A percentile compares a stretch with the other conserved stretches of the same genome.
Conservation (phyloP, 31 red algal genomes). For the Porphyra umbilicalis region DNA sequence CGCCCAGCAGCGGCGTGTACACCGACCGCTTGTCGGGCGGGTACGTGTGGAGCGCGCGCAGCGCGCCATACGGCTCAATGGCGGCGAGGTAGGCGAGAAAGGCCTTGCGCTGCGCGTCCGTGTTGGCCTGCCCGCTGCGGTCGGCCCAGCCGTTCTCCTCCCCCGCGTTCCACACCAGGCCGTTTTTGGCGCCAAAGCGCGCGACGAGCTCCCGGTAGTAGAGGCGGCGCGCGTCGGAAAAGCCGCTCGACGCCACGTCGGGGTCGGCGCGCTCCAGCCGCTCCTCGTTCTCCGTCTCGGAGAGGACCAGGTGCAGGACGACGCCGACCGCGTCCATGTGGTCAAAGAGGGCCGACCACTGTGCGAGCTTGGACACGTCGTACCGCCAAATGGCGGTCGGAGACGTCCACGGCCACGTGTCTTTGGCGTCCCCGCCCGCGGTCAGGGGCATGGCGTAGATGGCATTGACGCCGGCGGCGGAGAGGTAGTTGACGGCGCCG, state of each 20-base stretch:
- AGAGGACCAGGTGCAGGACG: slow-evolving; percentile 25
- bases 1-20: not conserved
- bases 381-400: slow-evolving; percentile 11
- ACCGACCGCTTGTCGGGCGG: not conserved
- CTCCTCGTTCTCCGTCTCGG: slow-evolving; percentile 48
- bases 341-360: slow-evolving; percentile 43
- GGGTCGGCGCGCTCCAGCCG: slow-evolving; percentile 22
- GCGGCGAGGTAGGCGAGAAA: not conserved
- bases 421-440: slow-evolving; percentile 27
- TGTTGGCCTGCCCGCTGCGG: slow-evolving; percentile 1
- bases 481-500: slow-evolving; percentile 51
- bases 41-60: not conserved
- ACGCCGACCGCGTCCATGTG: slow-evolving; percentile 33
- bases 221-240: not conserved
- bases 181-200: not conserved
- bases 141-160: not conserved
- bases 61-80: not conserved
- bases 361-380: slow-evolving; percentile 43
- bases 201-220: not conserved
- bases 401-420: slow-evolving; percentile 34
- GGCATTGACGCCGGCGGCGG: slow-evolving; percentile 20
- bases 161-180: not conserved
- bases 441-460: slow-evolving; percentile 20
- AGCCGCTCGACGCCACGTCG: slow-evolving; percentile 5
- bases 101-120: not conserved